phyloP scores from a whole-genome alignment of 2,329 filamentous ascomycete genomes.

The Pestalotiopsis sp. region DNA sequence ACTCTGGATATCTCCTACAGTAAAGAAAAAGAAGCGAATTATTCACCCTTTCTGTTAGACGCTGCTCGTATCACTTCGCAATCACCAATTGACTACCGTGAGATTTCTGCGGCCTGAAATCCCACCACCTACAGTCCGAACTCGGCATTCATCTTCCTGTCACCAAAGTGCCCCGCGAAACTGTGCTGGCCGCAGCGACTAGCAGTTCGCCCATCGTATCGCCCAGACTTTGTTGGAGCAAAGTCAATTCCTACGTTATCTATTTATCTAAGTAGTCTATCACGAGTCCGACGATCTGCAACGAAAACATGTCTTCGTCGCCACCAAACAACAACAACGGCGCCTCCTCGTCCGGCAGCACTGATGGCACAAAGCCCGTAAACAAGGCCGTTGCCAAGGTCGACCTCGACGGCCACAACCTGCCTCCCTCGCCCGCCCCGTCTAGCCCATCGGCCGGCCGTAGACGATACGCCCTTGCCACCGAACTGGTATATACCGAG shows the following conservation, averaged over 20 bases:
- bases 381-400: conserved; percentile 62
- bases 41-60: background rate
- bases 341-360: conserved; percentile 28
- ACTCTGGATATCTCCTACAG: background rate
- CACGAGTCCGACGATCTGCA: background rate
- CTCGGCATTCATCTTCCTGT: background rate
- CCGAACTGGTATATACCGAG: conserved; percentile 95
- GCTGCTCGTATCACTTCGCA: background rate
- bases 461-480: conserved; percentile 86
- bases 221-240: background rate
- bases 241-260: background rate
- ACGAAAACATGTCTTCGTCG: conserved; percentile 12
- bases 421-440: conserved; percentile 89
- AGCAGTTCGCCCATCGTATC: background rate
- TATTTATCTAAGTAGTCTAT: background rate
- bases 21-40: background rate
- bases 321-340: conserved; percentile 20
- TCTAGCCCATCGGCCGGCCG: conserved; percentile 85
- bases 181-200: conserved; percentile 5
- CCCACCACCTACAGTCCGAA: background rate
- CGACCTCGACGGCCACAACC: conserved; percentile 80
- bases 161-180: background rate
- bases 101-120: background rate
- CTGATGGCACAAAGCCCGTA: conserved; percentile 38
- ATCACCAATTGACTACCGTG: background rate